phyloP scores from a whole-genome alignment of 1,284 basidiomycete species.

The Xanthoconium separans region DNA sequence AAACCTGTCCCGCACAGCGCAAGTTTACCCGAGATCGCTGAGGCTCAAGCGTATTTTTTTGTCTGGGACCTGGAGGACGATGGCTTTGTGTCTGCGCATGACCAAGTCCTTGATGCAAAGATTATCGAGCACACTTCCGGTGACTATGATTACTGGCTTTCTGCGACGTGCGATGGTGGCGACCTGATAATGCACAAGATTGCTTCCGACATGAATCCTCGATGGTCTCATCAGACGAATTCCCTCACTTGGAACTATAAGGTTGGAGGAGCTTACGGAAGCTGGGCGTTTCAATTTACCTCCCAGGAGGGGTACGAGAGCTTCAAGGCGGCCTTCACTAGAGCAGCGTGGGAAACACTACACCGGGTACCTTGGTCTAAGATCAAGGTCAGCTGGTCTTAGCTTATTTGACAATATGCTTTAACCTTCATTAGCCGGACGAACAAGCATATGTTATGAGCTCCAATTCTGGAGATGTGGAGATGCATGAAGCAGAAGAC shows the following conservation, averaged over 20 bases:
- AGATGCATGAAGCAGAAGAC: conserved; percentile 77
- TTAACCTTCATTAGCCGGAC: conserved; percentile 46
- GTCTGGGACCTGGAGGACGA: conserved; percentile 73
- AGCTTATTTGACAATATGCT: neutral
- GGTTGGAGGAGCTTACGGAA: conserved; percentile 62
- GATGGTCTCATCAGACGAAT: conserved; percentile 57
- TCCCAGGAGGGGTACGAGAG: conserved; percentile 56
- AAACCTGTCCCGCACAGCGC: conserved; percentile 11
- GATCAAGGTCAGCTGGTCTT: conserved; percentile 61
- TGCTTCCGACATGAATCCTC: conserved; percentile 73
- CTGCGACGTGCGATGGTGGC: conserved; percentile 50
- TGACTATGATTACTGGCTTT: conserved; percentile 64
- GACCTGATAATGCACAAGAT: conserved; percentile 62
- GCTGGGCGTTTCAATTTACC: conserved; percentile 83
- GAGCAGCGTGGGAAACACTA: conserved; percentile 80
- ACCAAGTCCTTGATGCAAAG: conserved; percentile 71
- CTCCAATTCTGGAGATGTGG: conserved; percentile 76
- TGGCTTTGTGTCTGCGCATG: conserved; percentile 60
- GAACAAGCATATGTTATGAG: conserved; percentile 78
- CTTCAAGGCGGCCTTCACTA: conserved; percentile 71
- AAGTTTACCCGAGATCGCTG: conserved; percentile 37
- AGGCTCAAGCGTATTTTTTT: conserved; percentile 56
- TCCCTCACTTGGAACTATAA: conserved; percentile 88
- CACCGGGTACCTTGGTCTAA: conserved; percentile 81
- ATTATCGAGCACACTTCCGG: conserved; percentile 55